Percentiles rank a stretch among this genome's conserved stretches.
phyloP scores from a whole-genome alignment of 139 green algal species.

The Prasinococcaceae sp. region DNA sequence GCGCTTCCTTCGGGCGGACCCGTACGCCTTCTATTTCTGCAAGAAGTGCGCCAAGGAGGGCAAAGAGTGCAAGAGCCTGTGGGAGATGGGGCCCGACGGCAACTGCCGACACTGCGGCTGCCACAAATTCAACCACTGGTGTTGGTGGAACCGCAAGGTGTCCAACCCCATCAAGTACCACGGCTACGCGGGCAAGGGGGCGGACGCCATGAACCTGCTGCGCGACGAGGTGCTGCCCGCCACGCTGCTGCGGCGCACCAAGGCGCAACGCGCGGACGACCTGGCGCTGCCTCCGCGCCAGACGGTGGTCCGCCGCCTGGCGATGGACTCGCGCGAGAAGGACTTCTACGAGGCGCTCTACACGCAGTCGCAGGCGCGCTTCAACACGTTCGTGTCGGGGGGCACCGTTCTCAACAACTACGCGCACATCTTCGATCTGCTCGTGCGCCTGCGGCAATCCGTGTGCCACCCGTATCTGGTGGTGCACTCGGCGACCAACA shows the following conservation, averaged over 20 bases:
- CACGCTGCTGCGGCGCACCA: constrained; percentile 77
- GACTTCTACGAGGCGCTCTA: constrained; percentile 88
- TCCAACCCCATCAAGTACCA: constrained; percentile 63
- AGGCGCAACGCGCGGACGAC: constrained; percentile 76
- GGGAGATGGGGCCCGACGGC: constrained; percentile 11
- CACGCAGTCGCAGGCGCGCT: constrained; percentile 66
- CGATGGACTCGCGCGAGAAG: constrained; percentile 41
- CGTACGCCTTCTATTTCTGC: constrained; percentile 90
- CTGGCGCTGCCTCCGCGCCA: constrained; percentile 65
- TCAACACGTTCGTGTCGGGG: constrained; percentile 28
- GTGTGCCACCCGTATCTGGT: constrained; percentile 83
- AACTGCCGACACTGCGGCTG: constrained; percentile 47
- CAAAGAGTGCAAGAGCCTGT: constrained; percentile 42
- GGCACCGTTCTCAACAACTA: constrained; percentile 38
- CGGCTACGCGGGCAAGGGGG: constrained; percentile 40
- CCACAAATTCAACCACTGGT: constrained; percentile 50
- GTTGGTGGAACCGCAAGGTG: constrained; percentile 65
- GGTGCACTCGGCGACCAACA: constrained; percentile 40
- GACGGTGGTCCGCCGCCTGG: constrained; percentile 7
- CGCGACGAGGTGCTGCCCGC: constrained; percentile 49
- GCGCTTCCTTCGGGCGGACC: constrained; percentile 41
- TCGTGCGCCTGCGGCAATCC: constrained; percentile 69
- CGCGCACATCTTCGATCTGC: constrained; percentile 86
- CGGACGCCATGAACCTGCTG: constrained; percentile 46
- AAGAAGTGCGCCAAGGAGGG: constrained; percentile 28